Base-by-base conservation (phyloP, 2,329 filamentous ascomycete species). In the Talaromyces sp. region DNA sequence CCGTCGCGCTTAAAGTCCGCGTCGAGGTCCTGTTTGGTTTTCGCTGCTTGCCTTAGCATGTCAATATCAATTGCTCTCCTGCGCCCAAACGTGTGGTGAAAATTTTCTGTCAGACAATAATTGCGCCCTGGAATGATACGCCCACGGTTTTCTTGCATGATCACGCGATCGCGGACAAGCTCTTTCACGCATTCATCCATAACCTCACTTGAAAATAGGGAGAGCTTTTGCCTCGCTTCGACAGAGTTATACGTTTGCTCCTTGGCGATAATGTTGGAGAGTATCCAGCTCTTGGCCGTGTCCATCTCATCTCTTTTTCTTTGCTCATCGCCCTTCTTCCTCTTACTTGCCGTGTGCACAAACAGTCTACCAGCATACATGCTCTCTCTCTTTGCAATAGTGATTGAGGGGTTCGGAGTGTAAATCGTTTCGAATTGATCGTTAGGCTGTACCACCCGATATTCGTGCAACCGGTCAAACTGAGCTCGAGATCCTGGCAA, bases 241-340 rank as follows among this genome's bases (percentile, higher is more conserved):
- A 59, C 60, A 0, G 76, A 65, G 41, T 74, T 64, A 63, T 80
- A 82, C 1, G 67, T 70, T 21, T 75, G 71, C 53, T 79, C 73
- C 1, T 75, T 70, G 0, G 79, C 78, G 35, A 80, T 67, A 29
- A 80, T 67, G 46, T 80, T 81, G 21, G 80, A 77, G 13, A 80
- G 75, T 52, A 80, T 73, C 77, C 77, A 82, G n/a, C 74, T 74
- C 67, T 78, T 80, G 41, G 75, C 77, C 8, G 73, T 66, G 4
- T 76, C 72, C 3, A 78, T 64, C 11, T 67, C 66, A 19, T 67
- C 62, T 19, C 58, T 41, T 58, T 67, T 67, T 17, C 57, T 31
- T 58, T 65, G 67, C 21, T 62, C 60, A 52, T 51, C 52, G 29
- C 17, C 64, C 9, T 43, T 26, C 11, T 27, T 26, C 29, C 55